Conservation (phyloP, 352 stramenopile species). For the Pythium graminicola region DNA sequence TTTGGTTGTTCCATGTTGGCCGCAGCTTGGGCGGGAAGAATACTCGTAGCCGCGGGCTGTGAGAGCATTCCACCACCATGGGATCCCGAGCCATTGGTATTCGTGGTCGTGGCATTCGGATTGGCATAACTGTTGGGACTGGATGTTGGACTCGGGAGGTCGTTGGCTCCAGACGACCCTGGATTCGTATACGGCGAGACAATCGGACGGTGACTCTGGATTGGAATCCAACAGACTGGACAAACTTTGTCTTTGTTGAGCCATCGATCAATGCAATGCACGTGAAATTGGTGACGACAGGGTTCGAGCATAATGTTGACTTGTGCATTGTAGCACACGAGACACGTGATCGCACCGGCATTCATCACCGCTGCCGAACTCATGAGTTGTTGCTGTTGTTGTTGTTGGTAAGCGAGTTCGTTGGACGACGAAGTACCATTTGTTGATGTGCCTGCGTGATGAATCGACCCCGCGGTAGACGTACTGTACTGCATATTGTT, state of each 20-base stretch:
- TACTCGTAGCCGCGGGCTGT: conserved; percentile 18
- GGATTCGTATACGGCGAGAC: conserved; percentile 24
- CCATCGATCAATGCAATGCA: conserved; percentile 61
- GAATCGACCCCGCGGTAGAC: neutral
- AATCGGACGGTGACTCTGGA: conserved; percentile 52
- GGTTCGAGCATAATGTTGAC: conserved; percentile 53
- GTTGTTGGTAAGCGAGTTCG: conserved; percentile 11
- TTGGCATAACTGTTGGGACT: conserved; percentile 5
- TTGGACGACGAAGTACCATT: neutral
- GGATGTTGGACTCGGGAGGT: neutral
- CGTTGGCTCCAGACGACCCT: neutral
- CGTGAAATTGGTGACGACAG: conserved; percentile 78
- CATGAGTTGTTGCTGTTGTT: conserved; percentile 14
- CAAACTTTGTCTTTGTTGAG: conserved; percentile 75
- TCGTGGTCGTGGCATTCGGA: neutral
- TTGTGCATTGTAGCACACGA: conserved; percentile 42
- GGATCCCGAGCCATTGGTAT: neutral
- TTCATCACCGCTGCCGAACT: conserved; percentile 20
- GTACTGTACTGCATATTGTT: conserved; percentile 20
- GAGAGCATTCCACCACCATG: conserved; percentile 20
- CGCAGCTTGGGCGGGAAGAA: conserved; percentile 23
- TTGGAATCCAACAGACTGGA: conserved; percentile 64
- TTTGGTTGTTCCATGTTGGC: conserved; percentile 28
- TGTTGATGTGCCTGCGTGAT: neutral
- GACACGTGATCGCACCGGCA: conserved; percentile 27